Evolutionary conservation across 2,329 filamentous ascomycete genomes (phyloP).

Genomic region (Epichloe scottii): DNA sequence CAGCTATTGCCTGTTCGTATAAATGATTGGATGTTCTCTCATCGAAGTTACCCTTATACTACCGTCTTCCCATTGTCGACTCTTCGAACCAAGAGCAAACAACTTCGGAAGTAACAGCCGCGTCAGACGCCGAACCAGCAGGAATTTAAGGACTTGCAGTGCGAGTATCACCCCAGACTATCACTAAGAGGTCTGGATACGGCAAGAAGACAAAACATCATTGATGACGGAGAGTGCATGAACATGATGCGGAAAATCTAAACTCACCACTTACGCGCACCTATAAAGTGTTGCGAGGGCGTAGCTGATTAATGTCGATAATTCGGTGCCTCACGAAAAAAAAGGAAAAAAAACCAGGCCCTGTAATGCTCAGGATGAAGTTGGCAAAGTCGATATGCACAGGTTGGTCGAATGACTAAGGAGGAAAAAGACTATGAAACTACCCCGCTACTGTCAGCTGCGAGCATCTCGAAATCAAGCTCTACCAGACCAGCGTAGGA

Average conservation of each 20-base stretch:
- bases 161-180: not conserved
- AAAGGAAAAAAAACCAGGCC: not conserved
- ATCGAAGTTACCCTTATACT: not conserved
- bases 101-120: not conserved
- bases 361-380: not conserved
- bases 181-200: too few species aligned
- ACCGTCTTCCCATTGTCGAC: not conserved
- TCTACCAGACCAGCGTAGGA: not conserved
- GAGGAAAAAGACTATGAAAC: not conserved
- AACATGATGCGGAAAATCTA: not conserved
- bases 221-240: not conserved
- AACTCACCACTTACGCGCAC: not conserved
- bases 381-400: not conserved
- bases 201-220: not conserved
- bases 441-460: slow-evolving; percentile 1
- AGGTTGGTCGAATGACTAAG: not conserved
- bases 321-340: not conserved
- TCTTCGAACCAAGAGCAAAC: not conserved
- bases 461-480: not conserved
- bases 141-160: not conserved
- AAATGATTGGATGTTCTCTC: too few species aligned
- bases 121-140: not conserved
- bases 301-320: not conserved
- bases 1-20: not conserved
- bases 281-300: not conserved